Percentiles rank a stretch among this genome's conserved stretches.
Evolutionary conservation across 495 filamentous ascomycete genomes (phyloP).

Genomic region (Penicillium turbatum): DNA sequence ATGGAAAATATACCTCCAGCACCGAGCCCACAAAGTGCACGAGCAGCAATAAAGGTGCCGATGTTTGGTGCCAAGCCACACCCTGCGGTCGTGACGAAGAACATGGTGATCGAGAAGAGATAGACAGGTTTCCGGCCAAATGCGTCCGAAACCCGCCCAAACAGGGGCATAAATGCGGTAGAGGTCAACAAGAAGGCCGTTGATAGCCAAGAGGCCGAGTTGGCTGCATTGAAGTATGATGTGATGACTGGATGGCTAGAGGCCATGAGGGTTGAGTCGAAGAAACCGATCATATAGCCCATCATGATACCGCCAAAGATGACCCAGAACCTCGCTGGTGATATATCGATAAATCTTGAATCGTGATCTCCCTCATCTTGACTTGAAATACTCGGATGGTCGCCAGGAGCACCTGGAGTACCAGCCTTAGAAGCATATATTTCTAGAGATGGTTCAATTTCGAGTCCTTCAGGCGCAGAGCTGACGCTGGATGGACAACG

Average conservation of each 20-base stretch:
- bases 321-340: constrained; percentile 46
- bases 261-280: constrained; percentile 78
- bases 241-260: constrained; percentile 80
- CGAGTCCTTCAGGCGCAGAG: constrained; percentile 31
- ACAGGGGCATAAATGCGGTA: constrained; percentile 68
- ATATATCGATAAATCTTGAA: constrained; percentile 43
- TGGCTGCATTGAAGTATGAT: constrained; percentile 69
- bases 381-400: neutral
- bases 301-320: constrained; percentile 49
- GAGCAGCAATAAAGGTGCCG: constrained; percentile 64
- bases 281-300: constrained; percentile 53
- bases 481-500: constrained; percentile 22
- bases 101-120: constrained; percentile 57
- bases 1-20: constrained; percentile 71
- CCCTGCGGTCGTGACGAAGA: constrained; percentile 64
- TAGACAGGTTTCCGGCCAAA: constrained; percentile 68
- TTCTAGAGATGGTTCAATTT: constrained; percentile 31
- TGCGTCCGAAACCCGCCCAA: constrained; percentile 67
- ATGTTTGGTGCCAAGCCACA: constrained; percentile 70
- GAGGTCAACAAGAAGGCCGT: constrained; percentile 75
- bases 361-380: constrained; percentile 25
- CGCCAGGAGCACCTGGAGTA: neutral
- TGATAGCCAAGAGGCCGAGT: constrained; percentile 75
- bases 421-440: constrained; percentile 14
- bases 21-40: constrained; percentile 69